Percentiles rank a stretch among this genome's conserved stretches.
Conservation (phyloP, 2,329 filamentous ascomycete genomes). For the Alternaria triticina region DNA sequence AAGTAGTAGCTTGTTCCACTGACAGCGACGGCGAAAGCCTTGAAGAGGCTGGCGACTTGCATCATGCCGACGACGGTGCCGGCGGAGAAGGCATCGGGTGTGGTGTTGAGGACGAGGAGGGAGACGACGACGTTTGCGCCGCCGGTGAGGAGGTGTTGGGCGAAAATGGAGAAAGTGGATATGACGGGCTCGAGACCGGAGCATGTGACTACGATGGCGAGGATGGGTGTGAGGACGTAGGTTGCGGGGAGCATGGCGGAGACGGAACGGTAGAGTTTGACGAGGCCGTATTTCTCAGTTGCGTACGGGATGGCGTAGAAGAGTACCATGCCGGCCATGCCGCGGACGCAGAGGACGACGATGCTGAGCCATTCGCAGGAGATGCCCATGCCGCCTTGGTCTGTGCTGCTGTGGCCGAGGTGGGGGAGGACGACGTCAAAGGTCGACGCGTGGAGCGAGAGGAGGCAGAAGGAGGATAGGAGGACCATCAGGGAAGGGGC, state of each 20-base stretch:
- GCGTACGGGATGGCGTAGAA: conserved; percentile 46
- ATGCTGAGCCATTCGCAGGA: conserved; percentile 54
- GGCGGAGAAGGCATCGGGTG: conserved; percentile 55
- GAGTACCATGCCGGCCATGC: conserved; percentile 50
- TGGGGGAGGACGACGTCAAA: conserved; percentile 58
- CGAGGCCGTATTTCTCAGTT: conserved; percentile 49
- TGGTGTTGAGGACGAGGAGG: conserved; percentile 56
- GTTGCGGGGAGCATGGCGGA: conserved; percentile 50
- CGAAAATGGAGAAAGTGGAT: conserved; percentile 50
- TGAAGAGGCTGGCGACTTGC: conserved; percentile 55
- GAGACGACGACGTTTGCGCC: conserved; percentile 53
- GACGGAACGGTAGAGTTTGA: conserved; percentile 52
- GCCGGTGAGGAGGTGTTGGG: conserved; percentile 52
- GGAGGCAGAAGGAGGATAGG: conserved; percentile 59
- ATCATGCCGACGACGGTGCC: conserved; percentile 58
- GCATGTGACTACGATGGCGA: conserved; percentile 47
- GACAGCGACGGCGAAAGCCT: conserved; percentile 55
- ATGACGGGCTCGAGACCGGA: conserved; percentile 45
- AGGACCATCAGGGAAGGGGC: conserved; percentile 55
- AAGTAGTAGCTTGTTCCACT: conserved; percentile 55
- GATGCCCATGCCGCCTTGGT: conserved; percentile 55
- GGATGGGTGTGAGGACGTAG: conserved; percentile 50
- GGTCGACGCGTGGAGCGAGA: conserved; percentile 63
- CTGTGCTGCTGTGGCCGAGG: conserved; percentile 54
- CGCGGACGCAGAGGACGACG: conserved; percentile 51